These are phyloP conservation scores for Gentiana straminea DNA, from an alignment of 257 asterid genomes.

Conservation along the genomic window DNA sequence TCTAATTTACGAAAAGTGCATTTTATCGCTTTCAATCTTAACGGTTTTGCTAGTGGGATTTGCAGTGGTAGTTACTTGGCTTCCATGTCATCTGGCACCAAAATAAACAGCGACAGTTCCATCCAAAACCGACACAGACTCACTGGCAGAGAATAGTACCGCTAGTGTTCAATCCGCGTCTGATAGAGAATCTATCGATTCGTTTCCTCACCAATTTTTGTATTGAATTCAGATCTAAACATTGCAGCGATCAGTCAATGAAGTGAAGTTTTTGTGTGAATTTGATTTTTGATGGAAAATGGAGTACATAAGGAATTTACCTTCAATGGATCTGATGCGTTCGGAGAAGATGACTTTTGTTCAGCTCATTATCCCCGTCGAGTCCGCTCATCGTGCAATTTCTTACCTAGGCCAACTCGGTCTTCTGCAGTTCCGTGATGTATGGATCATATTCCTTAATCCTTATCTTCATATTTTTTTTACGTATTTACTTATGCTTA, in stretches of 20 bases:
- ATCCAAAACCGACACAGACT: not conserved
- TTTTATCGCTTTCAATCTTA: too few species aligned
- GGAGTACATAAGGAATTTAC: conserved; percentile 65
- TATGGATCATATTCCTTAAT: conserved; percentile 16
- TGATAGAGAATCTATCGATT: not conserved
- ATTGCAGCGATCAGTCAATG: conserved; percentile 3
- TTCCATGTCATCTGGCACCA: not conserved
- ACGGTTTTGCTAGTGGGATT: conserved; percentile 4
- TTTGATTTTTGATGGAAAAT: conserved; percentile 36
- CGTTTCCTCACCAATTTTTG: not conserved
- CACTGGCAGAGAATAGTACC: not conserved
- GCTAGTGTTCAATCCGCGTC: not conserved
- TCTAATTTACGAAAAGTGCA: too few species aligned
- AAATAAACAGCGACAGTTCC: conserved; percentile 8
- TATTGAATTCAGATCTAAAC: conserved; percentile 29
- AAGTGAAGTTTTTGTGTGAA: not conserved
- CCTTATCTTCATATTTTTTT: not conserved
- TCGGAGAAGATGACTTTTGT: conserved; percentile 91
- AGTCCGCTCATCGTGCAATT: conserved; percentile 91
- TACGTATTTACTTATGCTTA: not conserved
- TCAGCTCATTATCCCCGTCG: conserved; percentile 91
- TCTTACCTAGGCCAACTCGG: conserved; percentile 93
- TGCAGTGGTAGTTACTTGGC: conserved; percentile 5
- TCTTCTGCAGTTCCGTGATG: conserved; percentile 92
- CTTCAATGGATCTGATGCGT: conserved; percentile 98